These are phyloP conservation scores for Aspergillus ostianus DNA, from an alignment of 495 filamentous ascomycete species.

Conservation along the genomic window DNA sequence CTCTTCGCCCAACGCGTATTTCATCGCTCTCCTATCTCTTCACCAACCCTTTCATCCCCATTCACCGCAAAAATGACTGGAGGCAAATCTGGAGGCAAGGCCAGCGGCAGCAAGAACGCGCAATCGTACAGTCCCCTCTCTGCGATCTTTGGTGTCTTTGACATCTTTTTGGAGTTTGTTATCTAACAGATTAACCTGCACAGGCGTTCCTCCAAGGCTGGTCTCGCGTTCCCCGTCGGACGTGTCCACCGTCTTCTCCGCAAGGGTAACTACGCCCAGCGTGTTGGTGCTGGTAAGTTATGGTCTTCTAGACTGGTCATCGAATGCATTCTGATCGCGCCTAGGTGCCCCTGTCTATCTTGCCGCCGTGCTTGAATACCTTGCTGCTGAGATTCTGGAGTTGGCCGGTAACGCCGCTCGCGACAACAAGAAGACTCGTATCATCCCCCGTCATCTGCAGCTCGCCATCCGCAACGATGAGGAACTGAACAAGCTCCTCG, in stretches of 20 bases:
- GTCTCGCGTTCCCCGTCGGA: slow-evolving; percentile 98
- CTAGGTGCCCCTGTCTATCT: slow-evolving; percentile 93
- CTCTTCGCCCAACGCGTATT: slow-evolving; percentile 15
- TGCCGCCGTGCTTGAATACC: slow-evolving; percentile 96
- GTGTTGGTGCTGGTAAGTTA: slow-evolving; percentile 86
- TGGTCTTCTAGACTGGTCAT: not conserved
- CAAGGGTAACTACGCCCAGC: slow-evolving; percentile 99
- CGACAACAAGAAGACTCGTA: slow-evolving; percentile 99
- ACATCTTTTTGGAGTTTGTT: not conserved
- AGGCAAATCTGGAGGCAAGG: slow-evolving; percentile 98
- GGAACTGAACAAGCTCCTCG: slow-evolving; percentile 99
- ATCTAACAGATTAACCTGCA: slow-evolving; percentile 34
- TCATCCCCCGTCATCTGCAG: slow-evolving; percentile 98
- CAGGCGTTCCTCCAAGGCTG: slow-evolving; percentile 98
- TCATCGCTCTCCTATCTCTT: not conserved
- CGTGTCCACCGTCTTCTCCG: slow-evolving; percentile 99
- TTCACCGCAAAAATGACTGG: slow-evolving; percentile 87
- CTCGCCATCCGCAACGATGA: slow-evolving; percentile 99
- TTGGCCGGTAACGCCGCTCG: slow-evolving; percentile 97
- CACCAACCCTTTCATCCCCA: not conserved
- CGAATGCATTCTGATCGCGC: slow-evolving; percentile 26
- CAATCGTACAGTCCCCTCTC: slow-evolving; percentile 75
- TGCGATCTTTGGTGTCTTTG: slow-evolving; percentile 14
- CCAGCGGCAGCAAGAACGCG: slow-evolving; percentile 92
- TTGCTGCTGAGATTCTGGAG: slow-evolving; percentile 98